Evolutionary conservation across 192 early-diverging fungal species (phyloP), one percentile per base, ranked within the genome.

Genomic region (Backusella parvicylindrica): DNA sequence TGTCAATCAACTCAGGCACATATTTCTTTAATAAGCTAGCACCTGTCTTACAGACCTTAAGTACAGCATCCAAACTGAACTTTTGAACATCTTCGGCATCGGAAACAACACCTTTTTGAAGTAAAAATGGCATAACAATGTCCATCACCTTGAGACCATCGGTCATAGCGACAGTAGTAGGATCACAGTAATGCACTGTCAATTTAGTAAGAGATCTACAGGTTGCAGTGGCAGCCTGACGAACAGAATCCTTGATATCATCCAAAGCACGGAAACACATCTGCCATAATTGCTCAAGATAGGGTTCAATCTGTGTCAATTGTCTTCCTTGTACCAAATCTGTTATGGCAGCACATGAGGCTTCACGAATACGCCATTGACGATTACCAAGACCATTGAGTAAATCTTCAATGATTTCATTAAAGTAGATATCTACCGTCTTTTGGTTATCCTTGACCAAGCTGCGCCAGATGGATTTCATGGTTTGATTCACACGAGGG

Each of bases 201-300:
- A 94, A 82, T 15, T 88, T 88, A 16, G 92, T 94, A 69, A 98
- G 76, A 0, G 90, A 86, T 67, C 92, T 91, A 82, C 94, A 96
- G 6, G 92, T 88, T 67, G 87, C 85, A 35, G 96, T 92, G 6
- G 92, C 96, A 0, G 96, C 91, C 40, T 89, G 79, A 4, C 96
- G 86, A 9, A 98, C 97, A 38, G 91, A 94, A 71, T 94, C 95
- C 77, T 97, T 97, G 79, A 98, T 95, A 73, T 98, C 97, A 77
- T 98, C 97, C 31, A 98, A 77, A 28, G 89, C 90, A 32, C 96
- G 79, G 84, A 98, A 98, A 15, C 88, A 90, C 94, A 97, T 96
- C 23, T 82, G 87, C 97, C 97, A 98, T 30, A 95, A 83, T 9
- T 84, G 85, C 70, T 95, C 90, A 37, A 98, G 71, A 50, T 94